These are phyloP conservation scores for Hymenotorrendiella dingleyae DNA, from an alignment of 2,329 filamentous ascomycete genomes.

Conservation along the genomic window DNA sequence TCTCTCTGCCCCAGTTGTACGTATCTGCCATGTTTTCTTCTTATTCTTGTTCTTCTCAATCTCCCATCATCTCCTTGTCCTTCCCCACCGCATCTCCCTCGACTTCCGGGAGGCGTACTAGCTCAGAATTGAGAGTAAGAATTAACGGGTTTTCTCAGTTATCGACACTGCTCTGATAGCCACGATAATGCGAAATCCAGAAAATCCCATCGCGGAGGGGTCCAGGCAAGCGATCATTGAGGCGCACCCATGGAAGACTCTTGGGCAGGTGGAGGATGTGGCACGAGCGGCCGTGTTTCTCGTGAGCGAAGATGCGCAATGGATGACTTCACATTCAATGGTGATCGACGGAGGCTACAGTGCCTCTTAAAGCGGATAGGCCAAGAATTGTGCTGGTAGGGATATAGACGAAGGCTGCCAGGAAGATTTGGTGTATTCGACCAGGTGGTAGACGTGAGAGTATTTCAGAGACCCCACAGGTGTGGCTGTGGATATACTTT, in stretches of 20 bases:
- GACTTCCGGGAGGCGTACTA: no score
- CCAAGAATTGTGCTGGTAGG: no score
- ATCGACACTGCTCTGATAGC: not conserved
- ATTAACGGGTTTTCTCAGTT: not conserved
- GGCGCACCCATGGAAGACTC: conserved; percentile 8
- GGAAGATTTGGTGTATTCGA: no score
- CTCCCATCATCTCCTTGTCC: no score
- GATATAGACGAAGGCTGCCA: no score
- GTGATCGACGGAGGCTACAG: conserved; percentile 13
- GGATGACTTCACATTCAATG: conserved; percentile 4
- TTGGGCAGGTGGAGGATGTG: conserved; percentile 9
- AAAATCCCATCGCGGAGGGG: conserved; percentile 1
- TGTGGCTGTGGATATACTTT: no score
- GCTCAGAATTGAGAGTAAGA: no score
- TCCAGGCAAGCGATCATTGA: conserved; percentile 2
- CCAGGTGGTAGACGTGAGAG: no score
- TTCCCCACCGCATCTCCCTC: no score
- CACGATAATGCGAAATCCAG: not conserved
- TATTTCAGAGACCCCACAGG: no score
- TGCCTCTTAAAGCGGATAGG: no score
- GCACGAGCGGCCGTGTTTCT: conserved; percentile 10
- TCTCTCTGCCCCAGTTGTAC: conserved; percentile 10
- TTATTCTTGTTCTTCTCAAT: no score
- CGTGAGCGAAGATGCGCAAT: conserved; percentile 9
- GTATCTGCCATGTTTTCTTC: not conserved